Base-by-base conservation (phyloP, 2,329 filamentous ascomycete species). In the Penicillium sclerotiorum region DNA sequence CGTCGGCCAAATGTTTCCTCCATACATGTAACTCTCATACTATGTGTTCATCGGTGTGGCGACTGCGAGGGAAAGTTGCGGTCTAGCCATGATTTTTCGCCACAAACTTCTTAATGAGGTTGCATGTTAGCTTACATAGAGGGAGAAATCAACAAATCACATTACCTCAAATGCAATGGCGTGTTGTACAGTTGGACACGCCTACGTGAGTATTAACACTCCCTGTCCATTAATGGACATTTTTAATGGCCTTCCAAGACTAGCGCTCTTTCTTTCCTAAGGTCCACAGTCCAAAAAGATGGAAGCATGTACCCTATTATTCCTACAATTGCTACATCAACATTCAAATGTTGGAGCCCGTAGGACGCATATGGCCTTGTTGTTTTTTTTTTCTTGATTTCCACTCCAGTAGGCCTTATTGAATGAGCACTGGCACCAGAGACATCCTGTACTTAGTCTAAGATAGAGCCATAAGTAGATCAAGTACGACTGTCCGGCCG, bases 61-160 rank as follows among this genome's bases (percentile, higher is more conserved):
- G n/a, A n/a, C n/a, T n/a, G n/a, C n/a, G n/a, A n/a, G n/a, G n/a
- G n/a, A n/a, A 36, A 52, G 43, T 54, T 56, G 51, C 54, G 54
- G 54, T 56, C 54, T 54, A 43, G 45, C 30, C 23, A 27, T 47
- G 47, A 42, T n/a, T n/a, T n/a, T 49, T 53, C 25, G 54, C 54
- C 48, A 56, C 54, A 39, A 28, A 28, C n/a, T n/a, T n/a, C n/a
- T n/a, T n/a, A n/a, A 22, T 12, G 27, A 27, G 45, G 18, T 18
- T 17, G 11, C 28, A 28, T 17, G 22, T 28, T 41, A 18, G 22
- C 22, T 40, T 27, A 7, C n/a, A n/a, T 41, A 9, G 12, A 43
- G 40, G 40, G 17, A 13, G 27, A 13, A n/a, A 44, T 18, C 27
- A 45, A 17, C 25, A 44, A 47, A 27, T 33, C 32, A 49, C n/a